These are phyloP conservation scores for Tolypocladium album DNA, from an alignment of 2,329 filamentous ascomycete species.

Conservation along the genomic window DNA sequence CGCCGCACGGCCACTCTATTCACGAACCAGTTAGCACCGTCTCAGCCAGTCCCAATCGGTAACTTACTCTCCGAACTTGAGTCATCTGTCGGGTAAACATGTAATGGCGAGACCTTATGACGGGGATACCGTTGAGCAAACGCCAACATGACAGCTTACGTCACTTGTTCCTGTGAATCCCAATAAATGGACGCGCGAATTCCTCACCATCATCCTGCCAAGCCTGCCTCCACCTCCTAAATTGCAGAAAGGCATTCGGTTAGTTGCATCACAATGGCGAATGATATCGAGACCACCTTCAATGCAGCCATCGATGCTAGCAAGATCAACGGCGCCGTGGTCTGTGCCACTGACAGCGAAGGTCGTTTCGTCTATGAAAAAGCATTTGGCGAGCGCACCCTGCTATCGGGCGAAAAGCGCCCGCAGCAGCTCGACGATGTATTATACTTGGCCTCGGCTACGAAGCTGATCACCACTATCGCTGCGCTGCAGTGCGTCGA, in stretches of 20 bases:
- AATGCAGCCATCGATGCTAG: neutral
- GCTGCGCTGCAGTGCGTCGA: slow-evolving; percentile 45
- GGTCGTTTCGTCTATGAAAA: slow-evolving; percentile 28
- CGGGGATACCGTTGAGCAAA: too few species aligned
- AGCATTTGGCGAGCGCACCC: slow-evolving; percentile 26
- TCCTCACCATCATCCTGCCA: neutral
- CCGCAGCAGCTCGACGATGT: slow-evolving; percentile 25
- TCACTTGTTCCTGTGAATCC: too few species aligned
- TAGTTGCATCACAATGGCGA: neutral
- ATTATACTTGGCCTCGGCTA: slow-evolving; percentile 24
- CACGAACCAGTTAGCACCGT: too few species aligned
- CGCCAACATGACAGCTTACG: too few species aligned
- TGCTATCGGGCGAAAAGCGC: slow-evolving; percentile 26
- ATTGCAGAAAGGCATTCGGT: neutral
- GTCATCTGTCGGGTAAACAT: too few species aligned
- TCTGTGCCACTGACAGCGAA: neutral
- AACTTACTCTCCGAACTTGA: too few species aligned
- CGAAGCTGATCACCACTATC: slow-evolving; percentile 38
- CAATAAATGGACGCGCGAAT: too few species aligned
- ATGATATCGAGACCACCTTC: neutral
- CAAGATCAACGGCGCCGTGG: neutral
- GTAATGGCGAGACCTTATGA: too few species aligned
- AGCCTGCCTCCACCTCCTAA: neutral
- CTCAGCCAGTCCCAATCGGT: too few species aligned
- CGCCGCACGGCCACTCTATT: too few species aligned